Evolutionary conservation across 2,329 filamentous ascomycete genomes (phyloP).

Genomic region (Trichoderma atroviride): DNA sequence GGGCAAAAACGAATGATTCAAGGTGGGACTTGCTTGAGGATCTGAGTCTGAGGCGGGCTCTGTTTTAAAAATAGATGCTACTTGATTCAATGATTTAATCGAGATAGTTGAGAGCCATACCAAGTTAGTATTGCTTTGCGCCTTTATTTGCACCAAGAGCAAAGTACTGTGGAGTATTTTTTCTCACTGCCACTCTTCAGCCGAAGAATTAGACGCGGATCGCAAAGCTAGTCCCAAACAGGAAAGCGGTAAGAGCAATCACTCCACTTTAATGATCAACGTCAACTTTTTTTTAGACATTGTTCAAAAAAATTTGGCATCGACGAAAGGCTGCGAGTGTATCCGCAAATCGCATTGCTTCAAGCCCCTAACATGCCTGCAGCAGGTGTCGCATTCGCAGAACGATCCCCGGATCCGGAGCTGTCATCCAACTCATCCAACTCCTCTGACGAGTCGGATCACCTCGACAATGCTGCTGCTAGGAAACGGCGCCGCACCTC

Average conservation of each 20-base stretch:
- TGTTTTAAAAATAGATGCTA: constrained; percentile 15
- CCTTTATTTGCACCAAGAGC: neutral
- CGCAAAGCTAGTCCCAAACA: neutral
- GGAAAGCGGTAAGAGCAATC: neutral
- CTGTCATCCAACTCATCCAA: neutral
- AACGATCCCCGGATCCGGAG: constrained; percentile 18
- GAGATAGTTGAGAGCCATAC: neutral
- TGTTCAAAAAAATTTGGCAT: neutral
- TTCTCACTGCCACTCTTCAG: neutral
- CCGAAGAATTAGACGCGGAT: neutral
- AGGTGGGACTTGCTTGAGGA: neutral
- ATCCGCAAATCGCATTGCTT: neutral
- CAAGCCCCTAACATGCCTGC: constrained; percentile 16
- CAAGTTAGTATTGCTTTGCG: neutral
- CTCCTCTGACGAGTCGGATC: constrained; percentile 51
- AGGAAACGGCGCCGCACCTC: constrained; percentile 52
- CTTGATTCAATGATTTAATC: neutral
- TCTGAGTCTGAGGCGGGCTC: too few species aligned
- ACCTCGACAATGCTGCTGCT: constrained; percentile 49
- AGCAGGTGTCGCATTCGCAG: constrained; percentile 5
- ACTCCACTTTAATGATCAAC: constrained; percentile 9
- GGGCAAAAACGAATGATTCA: neutral
- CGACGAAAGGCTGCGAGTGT: constrained; percentile 1
- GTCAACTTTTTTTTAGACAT: constrained; percentile 17
- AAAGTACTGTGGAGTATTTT: neutral